A percentile compares a stretch with the other conserved stretches of the same genome.
phyloP scores from a whole-genome alignment of 257 asterid genomes.

The Fraxinus excelsior region DNA sequence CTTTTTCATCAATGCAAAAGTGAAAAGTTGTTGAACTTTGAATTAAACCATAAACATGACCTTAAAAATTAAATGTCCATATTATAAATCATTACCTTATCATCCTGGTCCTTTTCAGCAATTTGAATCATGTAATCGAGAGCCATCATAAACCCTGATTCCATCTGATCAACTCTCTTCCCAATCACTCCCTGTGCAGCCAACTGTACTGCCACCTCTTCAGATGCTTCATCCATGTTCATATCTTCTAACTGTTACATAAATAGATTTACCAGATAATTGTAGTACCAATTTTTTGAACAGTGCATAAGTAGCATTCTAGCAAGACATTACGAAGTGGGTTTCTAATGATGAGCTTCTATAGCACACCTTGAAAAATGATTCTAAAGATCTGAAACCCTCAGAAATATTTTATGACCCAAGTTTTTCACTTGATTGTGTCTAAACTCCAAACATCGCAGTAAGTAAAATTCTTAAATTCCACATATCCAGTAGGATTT shows the following conservation, averaged over 20 bases:
- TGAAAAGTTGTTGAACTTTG: background rate
- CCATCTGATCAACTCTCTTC: conserved; percentile 96
- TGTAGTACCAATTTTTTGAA: conserved; percentile 2
- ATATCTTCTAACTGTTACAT: conserved; percentile 77
- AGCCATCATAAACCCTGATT: conserved; percentile 91
- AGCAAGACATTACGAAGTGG: background rate
- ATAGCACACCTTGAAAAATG: background rate
- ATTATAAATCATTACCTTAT: conserved; percentile 44
- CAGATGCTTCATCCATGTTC: conserved; percentile 93
- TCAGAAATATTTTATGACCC: background rate
- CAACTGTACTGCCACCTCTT: conserved; percentile 84
- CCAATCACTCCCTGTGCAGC: conserved; percentile 99
- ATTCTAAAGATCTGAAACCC: conserved; percentile 7
- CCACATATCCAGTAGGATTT: background rate
- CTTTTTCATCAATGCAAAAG: background rate
- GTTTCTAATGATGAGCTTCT: background rate
- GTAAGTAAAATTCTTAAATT: background rate
- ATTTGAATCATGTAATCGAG: conserved; percentile 94
- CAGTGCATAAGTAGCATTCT: background rate
- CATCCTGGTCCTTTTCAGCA: conserved; percentile 87
- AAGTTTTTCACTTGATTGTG: background rate
- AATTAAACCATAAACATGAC: background rate
- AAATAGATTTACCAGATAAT: conserved; percentile 15
- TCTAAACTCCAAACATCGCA: background rate
- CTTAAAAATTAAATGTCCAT: background rate